A percentile compares a stretch with the other conserved stretches of the same genome.
Conservation (phyloP, 805 yeast species). For the Sugiyamaella lignohabitans region DNA sequence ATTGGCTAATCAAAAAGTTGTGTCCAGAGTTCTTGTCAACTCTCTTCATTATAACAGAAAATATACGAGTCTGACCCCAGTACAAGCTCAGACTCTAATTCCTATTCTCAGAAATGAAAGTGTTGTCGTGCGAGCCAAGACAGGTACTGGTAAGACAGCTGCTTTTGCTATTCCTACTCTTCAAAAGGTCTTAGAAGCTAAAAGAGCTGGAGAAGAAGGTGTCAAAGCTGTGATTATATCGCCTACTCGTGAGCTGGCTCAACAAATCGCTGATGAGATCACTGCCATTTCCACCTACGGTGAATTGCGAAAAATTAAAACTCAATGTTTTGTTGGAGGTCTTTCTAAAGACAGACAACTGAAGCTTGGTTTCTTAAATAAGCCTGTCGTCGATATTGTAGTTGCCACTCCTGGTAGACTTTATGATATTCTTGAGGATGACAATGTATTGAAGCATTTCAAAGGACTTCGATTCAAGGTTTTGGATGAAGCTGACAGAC, state of each 20-base stretch:
- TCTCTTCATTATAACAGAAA: conserved; percentile 29
- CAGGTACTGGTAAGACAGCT: conserved; percentile 93
- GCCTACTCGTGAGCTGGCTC: conserved; percentile 89
- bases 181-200: conserved; percentile 44
- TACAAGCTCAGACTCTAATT: conserved; percentile 33
- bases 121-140: conserved; percentile 81
- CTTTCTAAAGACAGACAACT: conserved; percentile 38
- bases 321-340: conserved; percentile 66
- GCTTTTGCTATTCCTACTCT: conserved; percentile 81
- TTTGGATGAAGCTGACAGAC: conserved; percentile 87
- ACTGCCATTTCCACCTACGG: conserved; percentile 38
- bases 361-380: conserved; percentile 29
- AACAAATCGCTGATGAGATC: conserved; percentile 67
- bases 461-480: conserved; percentile 54
- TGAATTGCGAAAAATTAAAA: conserved; percentile 30
- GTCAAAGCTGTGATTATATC: conserved; percentile 66
- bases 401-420: conserved; percentile 91
- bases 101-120: conserved; percentile 75
- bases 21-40: conserved; percentile 29
- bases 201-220: conserved; percentile 31
- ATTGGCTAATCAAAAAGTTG: conserved; percentile 23
- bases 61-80: conserved; percentile 31
- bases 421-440: conserved; percentile 47
- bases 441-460: conserved; percentile 40
- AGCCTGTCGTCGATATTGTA: conserved; percentile 49